Percentiles rank a stretch among this genome's conserved stretches.
Evolutionary conservation across 176 grass and related monocot genomes (phyloP).

Genomic region (Poa pratensis): DNA sequence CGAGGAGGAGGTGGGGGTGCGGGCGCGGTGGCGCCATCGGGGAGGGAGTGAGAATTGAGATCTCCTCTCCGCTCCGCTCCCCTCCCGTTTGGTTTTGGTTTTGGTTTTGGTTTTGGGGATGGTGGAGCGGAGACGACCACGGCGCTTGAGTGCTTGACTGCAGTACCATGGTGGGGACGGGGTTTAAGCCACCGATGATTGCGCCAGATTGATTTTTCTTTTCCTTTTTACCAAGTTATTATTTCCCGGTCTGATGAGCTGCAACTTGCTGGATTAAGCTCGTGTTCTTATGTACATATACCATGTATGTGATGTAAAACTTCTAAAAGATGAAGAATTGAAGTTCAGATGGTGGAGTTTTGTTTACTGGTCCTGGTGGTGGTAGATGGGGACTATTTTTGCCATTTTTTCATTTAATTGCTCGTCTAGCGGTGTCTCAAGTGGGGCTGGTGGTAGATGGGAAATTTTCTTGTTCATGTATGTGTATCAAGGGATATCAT

Average conservation of each 20-base stretch:
- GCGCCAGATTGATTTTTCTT: not conserved
- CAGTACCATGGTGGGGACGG: not conserved
- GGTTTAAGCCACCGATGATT: slow-evolving; percentile 9
- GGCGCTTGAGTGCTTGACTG: slow-evolving; percentile 19
- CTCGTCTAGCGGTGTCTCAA: not conserved
- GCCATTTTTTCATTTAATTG: not conserved
- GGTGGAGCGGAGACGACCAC: not conserved
- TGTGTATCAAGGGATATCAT: not conserved
- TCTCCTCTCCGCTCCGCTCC: slow-evolving; percentile 14
- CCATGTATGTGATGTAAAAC: not conserved
- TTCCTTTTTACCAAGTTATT: not conserved
- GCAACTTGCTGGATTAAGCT: not conserved
- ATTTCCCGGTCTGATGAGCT: not conserved
- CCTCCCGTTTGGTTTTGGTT: not conserved
- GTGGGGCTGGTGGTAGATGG: not conserved
- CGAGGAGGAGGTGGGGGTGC: not conserved
- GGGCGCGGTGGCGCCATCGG: slow-evolving; percentile 47
- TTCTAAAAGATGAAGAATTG: not conserved
- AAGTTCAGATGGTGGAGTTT: not conserved
- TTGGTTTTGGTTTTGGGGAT: not conserved
- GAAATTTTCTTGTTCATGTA: not conserved
- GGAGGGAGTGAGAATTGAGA: slow-evolving; percentile 21
- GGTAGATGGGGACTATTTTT: not conserved
- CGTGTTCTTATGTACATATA: not conserved
- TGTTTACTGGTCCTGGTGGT: not conserved